Conservation (phyloP, 495 filamentous ascomycete genomes). For the Neurospora tetraspora region DNA sequence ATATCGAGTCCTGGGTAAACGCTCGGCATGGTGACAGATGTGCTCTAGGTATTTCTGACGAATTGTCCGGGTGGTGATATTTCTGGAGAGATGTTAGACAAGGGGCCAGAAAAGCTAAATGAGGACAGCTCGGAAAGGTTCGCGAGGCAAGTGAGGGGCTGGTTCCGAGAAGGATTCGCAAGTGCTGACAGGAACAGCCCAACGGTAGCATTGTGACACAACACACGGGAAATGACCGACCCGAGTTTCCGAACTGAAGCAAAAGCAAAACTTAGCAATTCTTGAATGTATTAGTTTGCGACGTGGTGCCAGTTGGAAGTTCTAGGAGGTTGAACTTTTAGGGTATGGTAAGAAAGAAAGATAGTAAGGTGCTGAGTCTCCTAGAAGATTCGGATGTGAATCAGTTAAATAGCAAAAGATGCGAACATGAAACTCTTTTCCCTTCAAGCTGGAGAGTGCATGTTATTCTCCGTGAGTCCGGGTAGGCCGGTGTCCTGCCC, state of each 20-base stretch:
- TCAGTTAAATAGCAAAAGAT: background rate
- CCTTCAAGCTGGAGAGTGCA: background rate
- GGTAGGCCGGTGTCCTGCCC: background rate
- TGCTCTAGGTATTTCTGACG: background rate
- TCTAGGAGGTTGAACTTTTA: background rate
- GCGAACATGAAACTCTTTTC: background rate
- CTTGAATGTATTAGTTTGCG: background rate
- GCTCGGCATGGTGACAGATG: constrained; percentile 28
- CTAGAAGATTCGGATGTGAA: background rate
- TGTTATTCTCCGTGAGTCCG: background rate
- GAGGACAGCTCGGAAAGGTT: background rate
- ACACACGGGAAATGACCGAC: background rate
- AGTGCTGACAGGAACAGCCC: background rate
- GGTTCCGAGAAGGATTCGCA: background rate
- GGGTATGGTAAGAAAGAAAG: background rate
- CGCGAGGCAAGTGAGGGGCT: background rate
- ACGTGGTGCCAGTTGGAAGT: background rate
- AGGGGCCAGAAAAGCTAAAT: background rate
- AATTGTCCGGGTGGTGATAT: background rate
- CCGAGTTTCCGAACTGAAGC: background rate
- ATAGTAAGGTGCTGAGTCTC: too few relatives aligned
- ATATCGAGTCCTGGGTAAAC: constrained; percentile 37
- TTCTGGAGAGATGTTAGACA: background rate
- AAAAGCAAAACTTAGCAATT: background rate
- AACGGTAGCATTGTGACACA: background rate